phyloP scores from a whole-genome alignment of 108 stramenopile species.

The Cylindrotheca fusiformis region DNA sequence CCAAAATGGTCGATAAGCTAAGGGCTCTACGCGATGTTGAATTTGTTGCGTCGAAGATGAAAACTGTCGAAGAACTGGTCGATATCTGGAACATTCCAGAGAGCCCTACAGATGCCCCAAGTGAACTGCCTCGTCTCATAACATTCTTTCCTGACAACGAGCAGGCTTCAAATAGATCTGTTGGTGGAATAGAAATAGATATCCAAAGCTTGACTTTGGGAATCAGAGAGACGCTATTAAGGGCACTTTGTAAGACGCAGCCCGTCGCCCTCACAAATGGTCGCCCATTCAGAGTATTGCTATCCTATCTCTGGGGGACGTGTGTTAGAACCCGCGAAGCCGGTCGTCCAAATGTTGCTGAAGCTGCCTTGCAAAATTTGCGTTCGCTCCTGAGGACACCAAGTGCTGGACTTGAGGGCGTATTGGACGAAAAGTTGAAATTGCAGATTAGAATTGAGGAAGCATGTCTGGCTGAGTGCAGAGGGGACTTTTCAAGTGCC shows the following conservation, averaged over 20 bases:
- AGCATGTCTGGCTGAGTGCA: constrained; percentile 56
- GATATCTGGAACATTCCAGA: not conserved
- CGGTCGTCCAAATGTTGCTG: constrained; percentile 42
- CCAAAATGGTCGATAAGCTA: constrained; percentile 21
- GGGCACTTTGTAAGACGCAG: not conserved
- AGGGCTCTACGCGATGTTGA: constrained; percentile 22
- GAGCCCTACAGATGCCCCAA: not conserved
- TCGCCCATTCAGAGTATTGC: constrained; percentile 13
- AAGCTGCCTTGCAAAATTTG: constrained; percentile 12
- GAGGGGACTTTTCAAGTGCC: constrained; percentile 52
- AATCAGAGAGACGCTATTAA: not conserved
- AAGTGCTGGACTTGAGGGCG: not conserved
- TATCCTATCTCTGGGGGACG: constrained; percentile 42
- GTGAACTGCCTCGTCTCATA: not conserved
- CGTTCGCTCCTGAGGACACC: not conserved
- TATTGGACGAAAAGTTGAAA: not conserved
- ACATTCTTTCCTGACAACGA: not conserved
- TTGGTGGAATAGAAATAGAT: not conserved
- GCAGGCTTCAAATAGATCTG: not conserved
- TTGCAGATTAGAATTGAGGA: constrained; percentile 68
- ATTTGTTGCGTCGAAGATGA: not conserved
- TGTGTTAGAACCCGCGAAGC: constrained; percentile 38
- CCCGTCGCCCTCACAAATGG: not conserved
- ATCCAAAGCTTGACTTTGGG: not conserved
- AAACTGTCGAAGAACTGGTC: not conserved